Base-by-base conservation (phyloP, 306 rosid species). In the Malus orientalis region DNA sequence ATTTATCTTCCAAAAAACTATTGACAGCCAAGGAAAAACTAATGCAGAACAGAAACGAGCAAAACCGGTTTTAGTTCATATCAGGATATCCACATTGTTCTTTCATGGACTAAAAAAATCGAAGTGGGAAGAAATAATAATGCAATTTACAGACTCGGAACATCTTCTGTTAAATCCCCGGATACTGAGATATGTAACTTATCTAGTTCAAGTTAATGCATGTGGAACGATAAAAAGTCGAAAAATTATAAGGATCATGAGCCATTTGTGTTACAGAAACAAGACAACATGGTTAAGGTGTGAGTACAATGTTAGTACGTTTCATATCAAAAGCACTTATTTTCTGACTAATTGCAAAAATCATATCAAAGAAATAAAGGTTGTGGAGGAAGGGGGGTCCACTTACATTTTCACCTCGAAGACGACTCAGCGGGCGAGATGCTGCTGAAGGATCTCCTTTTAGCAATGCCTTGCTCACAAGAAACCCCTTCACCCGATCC, bases 401-500 rank as follows among this genome's bases (percentile, higher is more conserved):
- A 78, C 95, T 77, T 85, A 95, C 98, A 74, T 83, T 89, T 72
- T 89, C 92, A 81, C 96, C 89, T 33, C 76, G 92, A 80, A 88
- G 91, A 80, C 79, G 96, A 69, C 87, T 91, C 69, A 90, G 80
- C 68, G 96, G 83, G 29, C 45, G 91, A 60, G 90, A 83, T 72
- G 65, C 32, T 36, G 75, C 76, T 74, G 93, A 87, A 69, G 92
- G 79, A 79, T 90, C 97, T 79, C 93, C 97, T 81, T 90, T 90
- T 40, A 95, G 80, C 80, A 92, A 87, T 70, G 91, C 90, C 86
- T 88, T 89, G 81, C 96, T 89, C 80, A 88, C 89, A 71, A 92
- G 99, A 85, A 92, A 92, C 57, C 82, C 92, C 87, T 92, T 89
- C 82, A 95, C 97, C 76, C 74, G 85, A 70, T 87, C 89, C 76